Percentiles rank a stretch among this genome's conserved stretches.
Evolutionary conservation across 2,329 filamentous ascomycete species (phyloP).

Genomic region (Colletotrichum trifolii): DNA sequence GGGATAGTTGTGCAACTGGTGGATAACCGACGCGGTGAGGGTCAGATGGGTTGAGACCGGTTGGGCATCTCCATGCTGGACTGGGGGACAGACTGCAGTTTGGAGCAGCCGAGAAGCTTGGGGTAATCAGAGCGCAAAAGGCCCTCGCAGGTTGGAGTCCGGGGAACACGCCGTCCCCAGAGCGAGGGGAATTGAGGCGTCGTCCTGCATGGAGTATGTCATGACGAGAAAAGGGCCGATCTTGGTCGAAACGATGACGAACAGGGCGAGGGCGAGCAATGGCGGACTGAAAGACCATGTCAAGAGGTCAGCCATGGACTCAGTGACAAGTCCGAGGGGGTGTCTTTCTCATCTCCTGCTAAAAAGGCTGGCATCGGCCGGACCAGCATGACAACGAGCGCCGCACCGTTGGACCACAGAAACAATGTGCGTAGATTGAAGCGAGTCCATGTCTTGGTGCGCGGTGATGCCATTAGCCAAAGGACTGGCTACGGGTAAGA

Average conservation of each 20-base stretch:
- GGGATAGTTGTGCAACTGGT: not conserved
- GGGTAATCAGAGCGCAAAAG: not conserved
- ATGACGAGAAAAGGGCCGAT: constrained; percentile 32
- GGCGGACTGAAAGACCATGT: constrained; percentile 2
- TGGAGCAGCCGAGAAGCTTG: not conserved
- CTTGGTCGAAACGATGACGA: constrained; percentile 16
- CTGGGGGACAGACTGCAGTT: not conserved
- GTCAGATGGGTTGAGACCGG: constrained; percentile 21
- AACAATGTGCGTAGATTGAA: not conserved
- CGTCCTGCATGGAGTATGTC: constrained; percentile 22
- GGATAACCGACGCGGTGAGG: not conserved
- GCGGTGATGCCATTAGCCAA: not conserved
- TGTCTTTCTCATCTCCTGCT: too few relatives aligned
- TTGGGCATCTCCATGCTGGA: constrained; percentile 14
- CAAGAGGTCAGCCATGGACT: not conserved
- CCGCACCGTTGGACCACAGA: not conserved
- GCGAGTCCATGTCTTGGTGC: not conserved
- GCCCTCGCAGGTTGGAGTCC: not conserved
- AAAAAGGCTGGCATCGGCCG: too few relatives aligned
- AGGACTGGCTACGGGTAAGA: constrained; percentile 7
- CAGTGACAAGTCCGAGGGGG: too few relatives aligned
- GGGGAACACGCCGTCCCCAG: constrained; percentile 10
- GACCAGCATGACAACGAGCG: too few relatives aligned
- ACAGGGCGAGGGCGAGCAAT: not conserved
- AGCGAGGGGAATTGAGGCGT: constrained; percentile 3